Conservation (phyloP, 1,284 basidiomycete species). For the Cryptococcus sp. region DNA sequence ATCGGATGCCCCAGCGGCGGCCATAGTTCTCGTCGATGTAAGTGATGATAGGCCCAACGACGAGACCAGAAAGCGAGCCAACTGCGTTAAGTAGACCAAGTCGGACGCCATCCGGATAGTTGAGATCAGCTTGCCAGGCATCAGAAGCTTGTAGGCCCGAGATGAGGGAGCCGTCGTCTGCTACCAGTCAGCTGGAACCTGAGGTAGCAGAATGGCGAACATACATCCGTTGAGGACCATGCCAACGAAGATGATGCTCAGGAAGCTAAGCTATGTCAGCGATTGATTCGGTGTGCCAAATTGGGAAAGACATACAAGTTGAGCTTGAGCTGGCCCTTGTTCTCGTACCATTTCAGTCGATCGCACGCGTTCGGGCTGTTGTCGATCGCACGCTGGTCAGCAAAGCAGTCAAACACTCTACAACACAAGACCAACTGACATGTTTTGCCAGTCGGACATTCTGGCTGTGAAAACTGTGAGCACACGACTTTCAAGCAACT, state of each 20-base stretch:
- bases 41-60: constrained; percentile 51
- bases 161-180: constrained; percentile 53
- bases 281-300: background rate
- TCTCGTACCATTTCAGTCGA: constrained; percentile 45
- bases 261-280: constrained; percentile 37
- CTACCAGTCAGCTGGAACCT: constrained; percentile 1
- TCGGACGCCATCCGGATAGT: constrained; percentile 31
- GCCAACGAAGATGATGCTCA: constrained; percentile 54
- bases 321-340: constrained; percentile 52
- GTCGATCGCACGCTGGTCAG: background rate
- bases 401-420: background rate
- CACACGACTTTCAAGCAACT: constrained; percentile 38
- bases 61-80: constrained; percentile 47
- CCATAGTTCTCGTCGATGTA: constrained; percentile 51
- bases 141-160: constrained; percentile 52
- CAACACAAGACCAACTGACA: constrained; percentile 38
- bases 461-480: background rate
- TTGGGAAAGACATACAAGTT: constrained; percentile 46
- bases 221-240: constrained; percentile 54
- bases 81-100: constrained; percentile 52
- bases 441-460: constrained; percentile 46
- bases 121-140: constrained; percentile 51
- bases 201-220: constrained; percentile 16
- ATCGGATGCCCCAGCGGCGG: constrained; percentile 53
- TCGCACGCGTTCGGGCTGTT: constrained; percentile 51